A percentile compares a stretch with the other conserved stretches of the same genome.
These are phyloP conservation scores for Oryza meridionalis DNA, from an alignment of 176 grass and related monocot genomes.

Conservation along the genomic window DNA sequence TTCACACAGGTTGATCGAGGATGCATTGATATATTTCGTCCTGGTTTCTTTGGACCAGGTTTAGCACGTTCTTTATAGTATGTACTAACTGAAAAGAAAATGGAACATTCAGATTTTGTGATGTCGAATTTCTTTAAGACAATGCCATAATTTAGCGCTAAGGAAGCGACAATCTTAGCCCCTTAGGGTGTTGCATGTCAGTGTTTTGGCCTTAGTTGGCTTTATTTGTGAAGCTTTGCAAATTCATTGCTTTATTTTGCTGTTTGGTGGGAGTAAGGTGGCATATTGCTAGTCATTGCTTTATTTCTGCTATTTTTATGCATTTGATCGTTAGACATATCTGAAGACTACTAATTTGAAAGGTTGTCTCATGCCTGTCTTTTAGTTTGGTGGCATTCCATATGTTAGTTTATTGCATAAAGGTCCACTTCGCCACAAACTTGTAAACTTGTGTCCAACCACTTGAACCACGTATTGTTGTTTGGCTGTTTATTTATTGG, in stretches of 20 bases:
- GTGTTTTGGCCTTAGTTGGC: background rate
- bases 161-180: background rate
- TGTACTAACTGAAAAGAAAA: background rate
- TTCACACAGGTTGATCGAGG: background rate
- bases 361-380: no score
- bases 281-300: background rate
- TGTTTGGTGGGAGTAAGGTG: background rate
- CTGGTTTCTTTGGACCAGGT: background rate
- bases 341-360: no score
- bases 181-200: background rate
- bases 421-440: no score
- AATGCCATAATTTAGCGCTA: background rate
- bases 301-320: background rate
- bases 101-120: background rate
- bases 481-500: background rate
- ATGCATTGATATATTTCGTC: background rate
- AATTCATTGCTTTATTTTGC: background rate
- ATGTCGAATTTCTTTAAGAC: background rate
- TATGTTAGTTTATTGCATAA: no score
- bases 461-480: no score
- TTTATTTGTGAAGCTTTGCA: background rate
- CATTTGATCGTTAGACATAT: no score
- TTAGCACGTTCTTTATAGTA: background rate
- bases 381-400: no score
- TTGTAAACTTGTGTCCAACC: no score